These are phyloP conservation scores for Helicostylum pulchrum DNA, from an alignment of 192 early-diverging fungal species.

Conservation along the genomic window DNA sequence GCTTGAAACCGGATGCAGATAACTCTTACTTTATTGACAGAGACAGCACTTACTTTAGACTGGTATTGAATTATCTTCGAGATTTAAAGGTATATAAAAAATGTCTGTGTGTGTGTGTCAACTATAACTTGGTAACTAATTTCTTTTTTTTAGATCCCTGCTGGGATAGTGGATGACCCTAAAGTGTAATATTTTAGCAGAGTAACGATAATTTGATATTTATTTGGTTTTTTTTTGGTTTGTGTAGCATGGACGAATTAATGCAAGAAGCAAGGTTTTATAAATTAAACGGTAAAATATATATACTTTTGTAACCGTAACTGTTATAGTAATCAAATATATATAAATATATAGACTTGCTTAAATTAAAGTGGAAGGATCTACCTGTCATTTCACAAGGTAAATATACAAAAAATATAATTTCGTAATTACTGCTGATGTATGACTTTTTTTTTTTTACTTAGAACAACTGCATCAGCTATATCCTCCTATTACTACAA, in stretches of 20 bases:
- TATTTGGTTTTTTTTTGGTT: neutral
- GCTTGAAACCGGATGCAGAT: conserved; percentile 16
- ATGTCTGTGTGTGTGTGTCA: no score
- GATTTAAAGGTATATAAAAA: conserved; percentile 18
- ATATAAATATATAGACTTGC: conserved; percentile 10
- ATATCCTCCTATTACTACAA: neutral
- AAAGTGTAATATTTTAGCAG: conserved; percentile 18
- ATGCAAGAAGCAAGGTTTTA: conserved; percentile 29
- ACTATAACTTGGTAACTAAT: no score
- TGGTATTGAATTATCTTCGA: conserved; percentile 31
- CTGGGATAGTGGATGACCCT: conserved; percentile 24
- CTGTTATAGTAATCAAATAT: neutral
- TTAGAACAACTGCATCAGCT: neutral
- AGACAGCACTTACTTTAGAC: conserved; percentile 30
- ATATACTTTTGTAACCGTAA: neutral
- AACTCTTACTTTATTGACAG: conserved; percentile 36
- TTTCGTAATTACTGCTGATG: neutral
- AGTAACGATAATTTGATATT: neutral
- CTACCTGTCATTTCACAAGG: conserved; percentile 15
- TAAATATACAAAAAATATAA: neutral
- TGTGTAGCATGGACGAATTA: conserved; percentile 23
- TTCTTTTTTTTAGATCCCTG: conserved; percentile 16
- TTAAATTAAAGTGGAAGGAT: conserved; percentile 18
- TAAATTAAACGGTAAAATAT: conserved; percentile 22
- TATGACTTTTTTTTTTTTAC: neutral